phyloP scores from a whole-genome alignment of 805 yeast species.

The Lipomyces orientalis region DNA sequence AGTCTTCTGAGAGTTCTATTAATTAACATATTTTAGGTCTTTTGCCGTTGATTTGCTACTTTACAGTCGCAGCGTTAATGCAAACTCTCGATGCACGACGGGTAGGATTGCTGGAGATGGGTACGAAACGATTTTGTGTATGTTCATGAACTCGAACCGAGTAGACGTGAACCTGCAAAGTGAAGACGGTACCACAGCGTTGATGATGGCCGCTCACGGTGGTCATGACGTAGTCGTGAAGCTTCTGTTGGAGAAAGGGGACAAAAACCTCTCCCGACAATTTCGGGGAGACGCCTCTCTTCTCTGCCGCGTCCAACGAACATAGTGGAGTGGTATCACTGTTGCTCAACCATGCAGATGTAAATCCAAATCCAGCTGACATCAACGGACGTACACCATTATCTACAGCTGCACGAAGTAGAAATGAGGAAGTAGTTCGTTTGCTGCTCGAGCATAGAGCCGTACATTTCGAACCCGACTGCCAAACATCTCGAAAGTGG shows the following conservation, averaged over 20 bases:
- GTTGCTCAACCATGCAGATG: slow-evolving; percentile 3
- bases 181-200: neutral
- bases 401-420: neutral
- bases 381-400: neutral
- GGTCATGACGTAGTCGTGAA: neutral
- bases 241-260: neutral
- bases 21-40: too few species aligned
- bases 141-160: slow-evolving; percentile 1
- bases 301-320: neutral
- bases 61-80: neutral
- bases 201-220: neutral
- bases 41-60: neutral
- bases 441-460: slow-evolving; percentile 3
- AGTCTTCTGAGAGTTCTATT: too few species aligned
- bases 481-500: neutral
- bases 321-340: neutral
- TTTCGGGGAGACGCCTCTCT: neutral
- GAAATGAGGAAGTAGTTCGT: slow-evolving; percentile 3
- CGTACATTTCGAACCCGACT: neutral
- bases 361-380: neutral
- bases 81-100: slow-evolving; percentile 1
- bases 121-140: neutral
- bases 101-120: neutral
- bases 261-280: neutral
- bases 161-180: neutral